These are phyloP conservation scores for Penicillium oxalicum DNA, from an alignment of 2,329 filamentous ascomycete species.

Conservation along the genomic window DNA sequence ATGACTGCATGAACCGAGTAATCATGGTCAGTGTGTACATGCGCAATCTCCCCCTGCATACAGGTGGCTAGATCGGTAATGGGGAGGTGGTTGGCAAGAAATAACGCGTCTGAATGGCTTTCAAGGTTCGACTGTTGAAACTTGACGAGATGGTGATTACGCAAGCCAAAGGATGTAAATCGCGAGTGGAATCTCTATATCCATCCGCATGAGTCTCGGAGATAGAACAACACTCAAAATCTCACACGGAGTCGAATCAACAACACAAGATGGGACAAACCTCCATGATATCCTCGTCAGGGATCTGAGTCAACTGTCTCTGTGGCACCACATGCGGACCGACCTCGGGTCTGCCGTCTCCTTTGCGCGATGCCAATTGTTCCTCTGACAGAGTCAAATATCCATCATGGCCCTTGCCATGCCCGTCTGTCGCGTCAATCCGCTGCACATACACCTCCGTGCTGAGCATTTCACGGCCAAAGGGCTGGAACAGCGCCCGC, in stretches of 20 bases:
- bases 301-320: constrained; percentile 25
- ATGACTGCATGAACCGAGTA: constrained; percentile 71
- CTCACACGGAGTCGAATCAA: too few relatives aligned
- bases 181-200: constrained; percentile 21
- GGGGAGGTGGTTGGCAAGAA: constrained; percentile 21
- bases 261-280: constrained; percentile 10
- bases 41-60: constrained; percentile 65
- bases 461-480: constrained; percentile 24
- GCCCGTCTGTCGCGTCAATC: constrained; percentile 19
- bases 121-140: constrained; percentile 22
- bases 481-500: constrained; percentile 21
- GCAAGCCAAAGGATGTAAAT: constrained; percentile 19
- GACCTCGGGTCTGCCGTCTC: constrained; percentile 18
- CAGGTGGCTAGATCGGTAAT: constrained; percentile 12
- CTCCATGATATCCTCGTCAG: constrained; percentile 19
- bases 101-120: constrained; percentile 22
- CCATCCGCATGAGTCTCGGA: too few relatives aligned
- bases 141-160: constrained; percentile 26
- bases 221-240: too few relatives aligned
- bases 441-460: constrained; percentile 24
- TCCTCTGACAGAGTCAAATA: constrained; percentile 14
- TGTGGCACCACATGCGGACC: constrained; percentile 28
- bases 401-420: constrained; percentile 17
- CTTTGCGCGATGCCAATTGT: constrained; percentile 12
- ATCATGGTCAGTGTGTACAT: constrained; percentile 66